Evolutionary conservation across 768 basidiomycete species (phyloP), one percentile per base, ranked within the genome.

Genomic region (Suillus weaverae): DNA sequence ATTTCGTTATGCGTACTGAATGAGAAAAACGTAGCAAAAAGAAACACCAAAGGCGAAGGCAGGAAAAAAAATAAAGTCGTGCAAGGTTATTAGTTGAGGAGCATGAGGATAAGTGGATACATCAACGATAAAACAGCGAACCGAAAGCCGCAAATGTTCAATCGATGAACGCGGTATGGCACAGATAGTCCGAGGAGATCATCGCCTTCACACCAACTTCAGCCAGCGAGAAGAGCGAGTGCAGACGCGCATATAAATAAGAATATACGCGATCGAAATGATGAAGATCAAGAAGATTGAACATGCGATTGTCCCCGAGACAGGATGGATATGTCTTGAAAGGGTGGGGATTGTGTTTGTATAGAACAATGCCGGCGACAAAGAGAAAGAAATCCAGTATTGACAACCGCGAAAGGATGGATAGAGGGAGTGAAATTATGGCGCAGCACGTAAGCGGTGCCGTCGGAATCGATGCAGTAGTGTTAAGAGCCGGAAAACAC

Each of bases 241-340:
- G 62, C 62, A 64, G 69, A 69, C 62, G 67, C 46, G 71, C 75
- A 75, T 72, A 72, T 72, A 74, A 77, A 71, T 62, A 65, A 39
- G 46, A 44, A 61, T 69, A 70, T 70, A 71, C 73, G 74, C 70
- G 67, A 68, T 60, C 69, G 71, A 70, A 70, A 72, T 68, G 71
- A 68, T 63, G 68, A 73, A 43, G 62, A 51, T 48, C 55, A 63
- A 71, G 65, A 68, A 67, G 68, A 72, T 66, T 65, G 70, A 72
- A 73, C 63, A 71, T 69, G 70, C 67, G 71, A 73, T 74, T 75
- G 74, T 77, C 79, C 81, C 79, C 78, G 71, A 76, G 84, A 86
- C 85, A 80, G 85, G 83, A 86, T 85, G 85, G 82, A 87, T 86
- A 86, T 83, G 86, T 86, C 86, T 84, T 76, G 73, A 77, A 75